phyloP scores from a whole-genome alignment of 371 early-diverging fungal species.

The Mucor saturninus region DNA sequence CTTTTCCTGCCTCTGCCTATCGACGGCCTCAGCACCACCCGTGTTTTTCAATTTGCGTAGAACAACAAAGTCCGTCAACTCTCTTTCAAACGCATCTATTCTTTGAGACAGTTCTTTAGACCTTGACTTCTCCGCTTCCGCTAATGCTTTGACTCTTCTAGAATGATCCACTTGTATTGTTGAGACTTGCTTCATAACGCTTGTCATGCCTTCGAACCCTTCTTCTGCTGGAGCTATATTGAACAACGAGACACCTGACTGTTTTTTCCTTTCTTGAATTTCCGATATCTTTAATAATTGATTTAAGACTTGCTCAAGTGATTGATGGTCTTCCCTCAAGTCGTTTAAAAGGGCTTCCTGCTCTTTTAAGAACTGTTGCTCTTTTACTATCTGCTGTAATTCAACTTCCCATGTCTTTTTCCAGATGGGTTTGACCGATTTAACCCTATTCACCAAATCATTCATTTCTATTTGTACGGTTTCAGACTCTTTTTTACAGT shows the following conservation, averaged over 20 bases:
- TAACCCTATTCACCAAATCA: conserved; percentile 54
- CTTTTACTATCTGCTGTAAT: conserved; percentile 77
- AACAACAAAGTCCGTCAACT: conserved; percentile 70
- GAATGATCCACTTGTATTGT: conserved; percentile 71
- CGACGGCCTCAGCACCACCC: conserved; percentile 74
- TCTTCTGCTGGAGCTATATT: conserved; percentile 2
- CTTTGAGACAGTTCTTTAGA: conserved; percentile 66
- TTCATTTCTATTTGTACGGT: conserved; percentile 51
- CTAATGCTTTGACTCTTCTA: conserved; percentile 71
- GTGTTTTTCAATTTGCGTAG: conserved; percentile 67
- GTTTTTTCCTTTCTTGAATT: conserved; percentile 50
- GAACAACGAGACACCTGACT: conserved; percentile 4
- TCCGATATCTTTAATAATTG: conserved; percentile 66
- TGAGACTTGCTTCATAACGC: conserved; percentile 71
- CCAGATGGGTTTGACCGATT: conserved; percentile 69
- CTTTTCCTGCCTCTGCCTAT: conserved; percentile 65
- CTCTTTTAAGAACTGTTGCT: conserved; percentile 80
- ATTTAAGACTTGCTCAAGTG: conserved; percentile 59
- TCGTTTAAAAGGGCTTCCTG: conserved; percentile 70
- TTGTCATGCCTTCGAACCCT: conserved; percentile 54
- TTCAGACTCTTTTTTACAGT: conserved; percentile 55
- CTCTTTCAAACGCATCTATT: conserved; percentile 75
- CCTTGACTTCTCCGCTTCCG: conserved; percentile 65
- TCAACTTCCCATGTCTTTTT: conserved; percentile 84
- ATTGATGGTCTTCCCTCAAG: conserved; percentile 65